These are phyloP conservation scores for Orobanche coerulescens DNA, from an alignment of 257 asterid species.

Conservation along the genomic window DNA sequence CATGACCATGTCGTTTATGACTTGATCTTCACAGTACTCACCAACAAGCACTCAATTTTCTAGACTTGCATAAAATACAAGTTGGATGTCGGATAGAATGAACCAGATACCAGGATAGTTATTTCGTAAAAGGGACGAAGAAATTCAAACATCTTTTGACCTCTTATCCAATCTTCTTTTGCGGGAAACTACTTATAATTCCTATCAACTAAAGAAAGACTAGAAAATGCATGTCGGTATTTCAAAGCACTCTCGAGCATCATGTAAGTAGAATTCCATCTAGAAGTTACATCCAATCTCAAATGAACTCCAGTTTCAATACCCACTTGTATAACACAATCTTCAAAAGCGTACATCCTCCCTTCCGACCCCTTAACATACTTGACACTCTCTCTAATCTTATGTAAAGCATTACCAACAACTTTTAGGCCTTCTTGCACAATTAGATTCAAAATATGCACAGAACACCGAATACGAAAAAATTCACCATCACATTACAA, in stretches of 20 bases:
- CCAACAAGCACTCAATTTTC: neutral
- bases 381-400: neutral
- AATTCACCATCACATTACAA: neutral
- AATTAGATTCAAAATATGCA: neutral
- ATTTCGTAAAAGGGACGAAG: neutral
- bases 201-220: neutral
- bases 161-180: neutral
- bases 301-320: neutral
- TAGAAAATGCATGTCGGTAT: neutral
- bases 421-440: neutral
- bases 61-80: neutral
- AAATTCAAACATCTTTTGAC: neutral
- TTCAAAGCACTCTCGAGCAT: neutral
- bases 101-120: neutral
- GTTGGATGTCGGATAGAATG: neutral
- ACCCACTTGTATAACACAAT: neutral
- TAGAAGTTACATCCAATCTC: neutral
- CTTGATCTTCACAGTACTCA: too few species aligned
- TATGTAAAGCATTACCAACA: neutral
- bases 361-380: neutral
- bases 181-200: neutral
- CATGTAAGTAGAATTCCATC: too few species aligned
- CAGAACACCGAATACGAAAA: neutral
- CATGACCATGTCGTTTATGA: too few species aligned
- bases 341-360: neutral